phyloP scores from a whole-genome alignment of 495 filamentous ascomycete genomes.

The Daldinia grandis region DNA sequence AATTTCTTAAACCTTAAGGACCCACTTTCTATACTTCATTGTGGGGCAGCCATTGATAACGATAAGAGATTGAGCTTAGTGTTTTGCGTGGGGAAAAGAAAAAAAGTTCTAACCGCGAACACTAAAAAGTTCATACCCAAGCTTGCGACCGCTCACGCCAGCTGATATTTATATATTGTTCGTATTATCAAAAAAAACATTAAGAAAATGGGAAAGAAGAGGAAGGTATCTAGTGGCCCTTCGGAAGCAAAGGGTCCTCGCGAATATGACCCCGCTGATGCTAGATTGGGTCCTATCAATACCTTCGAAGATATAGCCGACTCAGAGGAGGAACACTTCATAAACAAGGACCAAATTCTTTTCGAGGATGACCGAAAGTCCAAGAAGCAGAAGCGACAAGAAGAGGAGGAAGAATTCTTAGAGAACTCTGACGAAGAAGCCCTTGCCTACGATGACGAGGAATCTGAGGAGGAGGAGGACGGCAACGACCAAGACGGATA shows the following conservation, averaged over 20 bases:
- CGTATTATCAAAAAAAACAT: neutral
- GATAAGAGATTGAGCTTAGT: conserved; percentile 25
- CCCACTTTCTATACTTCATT: neutral
- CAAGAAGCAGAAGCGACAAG: conserved; percentile 74
- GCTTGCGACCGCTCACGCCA: neutral
- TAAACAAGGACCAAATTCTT: conserved; percentile 82
- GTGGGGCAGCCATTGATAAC: neutral
- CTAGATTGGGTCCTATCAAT: conserved; percentile 65
- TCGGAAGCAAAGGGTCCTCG: conserved; percentile 52
- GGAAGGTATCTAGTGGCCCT: conserved; percentile 69
- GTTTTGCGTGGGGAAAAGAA: conserved; percentile 21
- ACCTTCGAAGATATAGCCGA: conserved; percentile 88
- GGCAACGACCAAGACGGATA: conserved; percentile 46
- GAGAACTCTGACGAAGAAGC: conserved; percentile 91
- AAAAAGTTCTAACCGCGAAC: conserved; percentile 32
- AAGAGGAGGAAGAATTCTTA: conserved; percentile 66
- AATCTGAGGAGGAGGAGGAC: conserved; percentile 62
- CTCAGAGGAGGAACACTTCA: conserved; percentile 90
- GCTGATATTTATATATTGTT: neutral
- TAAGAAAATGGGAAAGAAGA: conserved; percentile 77
- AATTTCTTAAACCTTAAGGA: neutral
- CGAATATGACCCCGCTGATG: conserved; percentile 61
- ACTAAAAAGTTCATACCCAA: conserved; percentile 2
- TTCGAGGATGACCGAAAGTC: conserved; percentile 80
- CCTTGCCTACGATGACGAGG: conserved; percentile 68